These are phyloP conservation scores for Dysphania ambrosioides DNA, from an alignment of 148 eudicot species.

Conservation along the genomic window DNA sequence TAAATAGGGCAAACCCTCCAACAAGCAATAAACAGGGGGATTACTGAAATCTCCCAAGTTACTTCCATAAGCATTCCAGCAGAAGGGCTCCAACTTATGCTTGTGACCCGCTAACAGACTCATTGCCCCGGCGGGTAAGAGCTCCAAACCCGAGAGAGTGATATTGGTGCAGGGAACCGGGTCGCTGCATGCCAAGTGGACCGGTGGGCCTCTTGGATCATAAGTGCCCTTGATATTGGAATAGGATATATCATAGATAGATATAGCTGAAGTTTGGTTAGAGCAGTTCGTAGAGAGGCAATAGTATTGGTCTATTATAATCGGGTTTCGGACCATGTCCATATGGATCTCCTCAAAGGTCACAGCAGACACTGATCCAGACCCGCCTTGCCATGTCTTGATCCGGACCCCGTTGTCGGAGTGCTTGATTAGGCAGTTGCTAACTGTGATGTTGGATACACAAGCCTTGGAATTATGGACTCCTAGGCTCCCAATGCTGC, in stretches of 20 bases:
- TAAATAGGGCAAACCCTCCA: no score
- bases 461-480: constrained; percentile 66
- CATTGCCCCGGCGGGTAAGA: constrained; percentile 37
- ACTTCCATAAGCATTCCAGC: constrained; percentile 83
- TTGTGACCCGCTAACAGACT: constrained; percentile 11
- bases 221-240: constrained; percentile 66
- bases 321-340: constrained; percentile 86
- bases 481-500: constrained; percentile 96
- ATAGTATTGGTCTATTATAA: constrained; percentile 85
- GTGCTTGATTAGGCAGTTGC: constrained; percentile 57
- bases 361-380: constrained; percentile 64
- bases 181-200: constrained; percentile 69
- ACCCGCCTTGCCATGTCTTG: constrained; percentile 99
- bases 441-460: constrained; percentile 70
- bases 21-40: constrained; percentile 64
- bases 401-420: constrained; percentile 88
- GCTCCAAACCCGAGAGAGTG: constrained; percentile 47
- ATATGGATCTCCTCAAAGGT: constrained; percentile 59
- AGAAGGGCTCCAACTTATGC: constrained; percentile 39
- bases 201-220: constrained; percentile 54
- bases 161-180: constrained; percentile 63
- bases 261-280: constrained; percentile 72
- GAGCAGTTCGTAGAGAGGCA: constrained; percentile 53
- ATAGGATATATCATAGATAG: constrained; percentile 40
- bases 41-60: constrained; percentile 17